Evolutionary conservation across 2,329 filamentous ascomycete genomes (phyloP), one percentile per base, ranked within the genome.

Genomic region (Simplicillium aogashimaense): DNA sequence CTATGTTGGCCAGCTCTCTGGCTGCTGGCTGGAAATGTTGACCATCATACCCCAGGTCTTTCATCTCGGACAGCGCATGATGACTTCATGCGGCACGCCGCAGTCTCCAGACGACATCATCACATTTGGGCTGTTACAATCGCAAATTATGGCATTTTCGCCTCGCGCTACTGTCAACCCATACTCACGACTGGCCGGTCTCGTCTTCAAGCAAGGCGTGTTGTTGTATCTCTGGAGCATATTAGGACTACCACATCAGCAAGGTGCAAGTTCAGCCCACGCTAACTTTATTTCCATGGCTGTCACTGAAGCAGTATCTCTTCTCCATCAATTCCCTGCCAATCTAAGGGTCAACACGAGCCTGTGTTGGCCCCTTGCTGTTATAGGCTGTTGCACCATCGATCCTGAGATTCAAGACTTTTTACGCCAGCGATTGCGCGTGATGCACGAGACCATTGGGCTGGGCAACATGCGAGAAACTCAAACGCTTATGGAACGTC

Each of bases 381-480:
- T 65, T 3, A 53, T 65, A 2, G 61, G 61, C 3, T 64, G 58
- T 14, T 63, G 61, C 25, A 55, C 60, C 0, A 47, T 48, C 0
- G 53, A 64, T 30, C 50, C 50, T 0, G 51, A 55, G 3, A 60
- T 66, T 4, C 60, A 61, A 2, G 53, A 58, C 7, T 49, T 62
- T 1, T 42, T 69, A 7, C 52, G 58, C 3, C 43, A 44, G 6
- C 52, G 65, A 2, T 41, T 65, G 3, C 51, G 55, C 25, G 50
- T 47, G 2, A 64, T 64, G 57, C 43, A 59, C 13, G 43, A 50
- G 10, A 52, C 52, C 0, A 66, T 69, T 34, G 66, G 65, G 0
- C 47, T 70, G 3, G 66, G 66, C 0, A 70, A 70, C 37, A 68
- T 69, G 55, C 56, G 59, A 7, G 55, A 66, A 38, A 69, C 66